A percentile compares a stretch with the other conserved stretches of the same genome.
phyloP scores from a whole-genome alignment of 345 rosid genomes.

The Noccaea bulbosa region DNA sequence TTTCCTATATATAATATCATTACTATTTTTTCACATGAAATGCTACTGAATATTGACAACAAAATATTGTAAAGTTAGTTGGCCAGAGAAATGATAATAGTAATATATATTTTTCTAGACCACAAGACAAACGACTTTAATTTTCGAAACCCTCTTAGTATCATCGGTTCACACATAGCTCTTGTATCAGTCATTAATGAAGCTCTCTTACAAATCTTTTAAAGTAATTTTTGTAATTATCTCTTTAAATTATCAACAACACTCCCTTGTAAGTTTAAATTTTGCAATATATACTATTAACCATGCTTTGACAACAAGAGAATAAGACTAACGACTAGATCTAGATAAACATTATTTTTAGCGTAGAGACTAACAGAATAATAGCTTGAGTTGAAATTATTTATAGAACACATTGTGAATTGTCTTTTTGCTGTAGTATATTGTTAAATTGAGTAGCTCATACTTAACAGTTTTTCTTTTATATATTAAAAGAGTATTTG shows the following conservation, averaged over 20 bases:
- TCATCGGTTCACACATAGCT: neutral
- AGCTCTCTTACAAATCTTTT: neutral
- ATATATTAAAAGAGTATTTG: neutral
- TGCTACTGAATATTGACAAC: no score
- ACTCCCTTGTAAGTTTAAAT: neutral
- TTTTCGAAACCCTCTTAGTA: neutral
- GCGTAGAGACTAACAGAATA: neutral
- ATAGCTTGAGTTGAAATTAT: neutral
- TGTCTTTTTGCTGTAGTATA: neutral
- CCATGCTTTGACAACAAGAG: neutral
- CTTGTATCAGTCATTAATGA: neutral
- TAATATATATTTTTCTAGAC: neutral
- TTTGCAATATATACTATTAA: neutral
- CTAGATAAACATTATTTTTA: neutral
- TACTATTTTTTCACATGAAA: neutral
- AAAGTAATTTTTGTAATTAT: neutral
- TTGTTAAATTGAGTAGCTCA: neutral
- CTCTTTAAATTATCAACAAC: neutral
- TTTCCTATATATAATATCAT: neutral
- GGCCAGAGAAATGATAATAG: neutral
- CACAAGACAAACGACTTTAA: neutral
- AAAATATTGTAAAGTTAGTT: neutral
- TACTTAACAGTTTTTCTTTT: neutral
- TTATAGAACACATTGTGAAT: neutral
- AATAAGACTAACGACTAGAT: neutral